These are phyloP conservation scores for Talaromyces albobiverticillius DNA, from an alignment of 2,329 filamentous ascomycete genomes.

Conservation along the genomic window DNA sequence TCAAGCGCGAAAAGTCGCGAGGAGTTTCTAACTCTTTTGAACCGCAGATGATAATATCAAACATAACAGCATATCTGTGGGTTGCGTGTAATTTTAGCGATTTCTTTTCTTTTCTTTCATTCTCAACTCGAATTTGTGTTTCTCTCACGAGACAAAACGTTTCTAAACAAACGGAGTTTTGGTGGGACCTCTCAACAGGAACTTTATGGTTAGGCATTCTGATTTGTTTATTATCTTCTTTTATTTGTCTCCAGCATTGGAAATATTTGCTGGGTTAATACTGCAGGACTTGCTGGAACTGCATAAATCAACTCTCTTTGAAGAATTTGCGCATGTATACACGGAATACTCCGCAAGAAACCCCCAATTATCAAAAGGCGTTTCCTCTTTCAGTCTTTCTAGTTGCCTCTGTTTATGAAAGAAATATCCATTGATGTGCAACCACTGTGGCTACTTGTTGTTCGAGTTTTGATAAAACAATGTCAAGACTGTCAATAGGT, in stretches of 20 bases:
- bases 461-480: too few relatives aligned
- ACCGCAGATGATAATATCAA: constrained; percentile 47
- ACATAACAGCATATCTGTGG: not conserved
- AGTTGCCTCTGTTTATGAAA: too few relatives aligned
- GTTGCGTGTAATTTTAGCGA: constrained; percentile 10
- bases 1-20: constrained; percentile 89
- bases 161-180: constrained; percentile 30
- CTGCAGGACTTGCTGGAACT: too few relatives aligned
- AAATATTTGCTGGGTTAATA: too few relatives aligned
- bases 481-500: too few relatives aligned
- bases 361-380: too few relatives aligned
- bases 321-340: too few relatives aligned
- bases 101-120: constrained; percentile 3
- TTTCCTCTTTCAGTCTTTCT: too few relatives aligned
- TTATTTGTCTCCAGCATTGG: constrained; percentile 23
- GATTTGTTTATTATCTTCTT: not conserved
- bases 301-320: too few relatives aligned
- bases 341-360: too few relatives aligned
- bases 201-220: constrained; percentile 14
- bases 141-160: not conserved
- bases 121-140: not conserved
- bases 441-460: too few relatives aligned
- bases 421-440: too few relatives aligned
- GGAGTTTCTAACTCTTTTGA: constrained; percentile 84
- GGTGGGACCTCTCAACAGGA: constrained; percentile 43